Conservation (phyloP, 257 asterid species). For the Ajuga chamaepitys region DNA sequence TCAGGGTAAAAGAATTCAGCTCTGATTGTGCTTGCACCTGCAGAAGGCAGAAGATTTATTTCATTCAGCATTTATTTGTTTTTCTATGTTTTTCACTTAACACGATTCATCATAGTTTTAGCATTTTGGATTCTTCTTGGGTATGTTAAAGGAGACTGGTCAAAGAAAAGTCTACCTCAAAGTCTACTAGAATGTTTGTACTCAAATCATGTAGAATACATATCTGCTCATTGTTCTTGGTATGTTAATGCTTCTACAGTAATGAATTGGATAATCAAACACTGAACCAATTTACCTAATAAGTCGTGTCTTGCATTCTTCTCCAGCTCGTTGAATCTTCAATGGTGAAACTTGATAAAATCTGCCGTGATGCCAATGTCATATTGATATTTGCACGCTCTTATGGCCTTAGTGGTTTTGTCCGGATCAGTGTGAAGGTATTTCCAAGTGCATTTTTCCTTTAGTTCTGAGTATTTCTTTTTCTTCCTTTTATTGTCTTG, state of each 20-base stretch:
- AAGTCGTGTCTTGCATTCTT: constrained; percentile 1
- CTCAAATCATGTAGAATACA: neutral
- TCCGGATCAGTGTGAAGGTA: constrained; percentile 92
- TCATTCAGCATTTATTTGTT: neutral
- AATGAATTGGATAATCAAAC: neutral
- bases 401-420: constrained; percentile 89
- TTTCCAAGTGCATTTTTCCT: neutral
- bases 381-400: constrained; percentile 83
- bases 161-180: neutral
- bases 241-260: neutral
- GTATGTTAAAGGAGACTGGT: neutral
- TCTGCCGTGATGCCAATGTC: constrained; percentile 83
- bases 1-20: neutral
- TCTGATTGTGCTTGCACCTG: neutral
- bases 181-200: neutral
- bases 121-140: neutral
- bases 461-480: neutral
- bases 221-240: neutral
- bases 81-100: neutral
- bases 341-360: constrained; percentile 84
- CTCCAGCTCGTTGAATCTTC: constrained; percentile 77
- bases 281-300: neutral
- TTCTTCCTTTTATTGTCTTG: neutral
- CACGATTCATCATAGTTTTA: neutral
- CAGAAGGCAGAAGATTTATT: neutral